Base-by-base conservation (phyloP, 352 stramenopile species). In the Phytopythium chamaehyphon region DNA sequence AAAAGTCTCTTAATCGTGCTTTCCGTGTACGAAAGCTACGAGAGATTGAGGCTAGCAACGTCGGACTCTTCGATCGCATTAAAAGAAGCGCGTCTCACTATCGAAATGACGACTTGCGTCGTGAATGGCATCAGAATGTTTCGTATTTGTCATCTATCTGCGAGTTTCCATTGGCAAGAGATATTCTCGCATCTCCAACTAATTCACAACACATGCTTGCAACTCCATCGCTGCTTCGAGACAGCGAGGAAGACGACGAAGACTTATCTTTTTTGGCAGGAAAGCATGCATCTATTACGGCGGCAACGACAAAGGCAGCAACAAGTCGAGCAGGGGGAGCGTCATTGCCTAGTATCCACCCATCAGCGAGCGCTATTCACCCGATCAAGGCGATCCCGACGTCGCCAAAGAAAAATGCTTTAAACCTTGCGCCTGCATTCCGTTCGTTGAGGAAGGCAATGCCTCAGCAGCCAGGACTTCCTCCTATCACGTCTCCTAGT, bases 111-210 rank as follows among this genome's bases (percentile, higher is more conserved):
- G 51, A 75, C 10, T 48, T 92, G 14, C 61, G 58, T 19, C 73
- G 67, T 42, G 78, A 88, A 21, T 89, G 78, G 76, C 57, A 76
- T 18, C 80, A 87, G 47, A 90, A 87, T 57, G 48, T 84, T 18
- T 74, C 78, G 22, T 92, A 88, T 31, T 55, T 92, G 26, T 68
- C 73, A 18, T 85, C 81, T 9, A 90, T 90, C 43, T 85, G 70
- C 44, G 74, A 80, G 53, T 89, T 84, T 47, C 81, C 73, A 0
- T 36, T 84, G 14, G 44, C 67, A 0, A 48, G 54, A 2, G 63
- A 72, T 11, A 60, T 54, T n/a, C 21, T 59, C 36, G 31, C 52
- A 18, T 62, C 59, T 31, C 45, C 28, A 22, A 11, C n/a, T 12
- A 12, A 21, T 6, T n/a, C 23, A 42, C 45, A 51, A 14, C 10